Evolutionary conservation across 257 asterid species (phyloP), one percentile per base, ranked within the genome.

Genomic region (Jacaranda mimosifolia): DNA sequence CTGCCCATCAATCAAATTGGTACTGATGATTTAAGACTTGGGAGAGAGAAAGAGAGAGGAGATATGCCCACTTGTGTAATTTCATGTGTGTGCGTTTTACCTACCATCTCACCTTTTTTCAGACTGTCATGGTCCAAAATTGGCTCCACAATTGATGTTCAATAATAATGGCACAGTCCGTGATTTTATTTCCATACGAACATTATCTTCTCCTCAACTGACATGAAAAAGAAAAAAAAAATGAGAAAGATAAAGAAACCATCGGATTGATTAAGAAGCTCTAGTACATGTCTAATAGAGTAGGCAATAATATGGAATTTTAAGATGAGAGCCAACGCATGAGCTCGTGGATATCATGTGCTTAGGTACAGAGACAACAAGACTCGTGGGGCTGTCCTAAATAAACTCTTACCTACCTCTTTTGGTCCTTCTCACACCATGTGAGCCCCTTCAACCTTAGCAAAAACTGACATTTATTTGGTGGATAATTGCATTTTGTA

Each of bases 291-390:
- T 40, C 45, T 3, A 40, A 40, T 35, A 43, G 70, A 75, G 63
- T 73, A 80, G 77, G 85, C 85, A 76, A 83, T 79, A 71, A 81
- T 77, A 65, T 39, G 80, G 67, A 82, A 81, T 52, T 59, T 72
- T 72, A 71, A 80, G 84, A 82, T 81, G 90, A 72, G 77, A 74
- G 87, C 87, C 94, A 90, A 88, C 88, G 86, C 88, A 80, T 70
- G 62, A 45, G 77, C 77, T 64, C 72, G 81, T 87, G 91, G 86
- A 86, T 40, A 58, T 83, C 94, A 90, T 87, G 93, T 92, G 93
- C 86, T 83, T 86, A 79, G 94, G 92, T 81, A 86, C 58, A 81
- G 49, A 84, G 62, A 77, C 36, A 84, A 80, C 78, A 79, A 75
- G 65, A 72, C 73, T 83, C 53, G 83, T 86, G 90, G 89, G 94